A percentile compares a stretch with the other conserved stretches of the same genome.
phyloP scores from a whole-genome alignment of 805 yeast genomes.

The Lipomyces sp. region DNA sequence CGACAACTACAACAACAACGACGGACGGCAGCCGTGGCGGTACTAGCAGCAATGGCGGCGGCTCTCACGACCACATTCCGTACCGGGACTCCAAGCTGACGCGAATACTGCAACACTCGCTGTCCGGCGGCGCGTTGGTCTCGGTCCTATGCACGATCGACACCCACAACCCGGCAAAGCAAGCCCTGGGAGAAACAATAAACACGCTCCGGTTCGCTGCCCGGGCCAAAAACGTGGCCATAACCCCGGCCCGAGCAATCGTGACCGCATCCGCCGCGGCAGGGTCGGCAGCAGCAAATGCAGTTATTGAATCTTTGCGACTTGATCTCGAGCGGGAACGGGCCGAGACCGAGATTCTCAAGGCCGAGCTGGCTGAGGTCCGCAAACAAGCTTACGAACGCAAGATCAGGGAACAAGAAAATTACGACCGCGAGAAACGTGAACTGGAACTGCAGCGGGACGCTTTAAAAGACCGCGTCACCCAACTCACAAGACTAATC shows the following conservation, averaged over 20 bases:
- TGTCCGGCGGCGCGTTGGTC: constrained; percentile 84
- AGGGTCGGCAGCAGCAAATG: constrained; percentile 48
- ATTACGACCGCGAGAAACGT: constrained; percentile 23
- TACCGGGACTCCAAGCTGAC: constrained; percentile 93
- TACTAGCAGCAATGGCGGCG: neutral
- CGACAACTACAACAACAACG: constrained; percentile 40
- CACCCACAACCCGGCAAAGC: constrained; percentile 57
- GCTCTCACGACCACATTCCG: constrained; percentile 65
- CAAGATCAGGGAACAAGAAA: constrained; percentile 14
- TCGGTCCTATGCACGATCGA: constrained; percentile 83
- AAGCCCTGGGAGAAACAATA: constrained; percentile 73
- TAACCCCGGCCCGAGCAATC: constrained; percentile 60
- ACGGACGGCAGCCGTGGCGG: too few relatives aligned
- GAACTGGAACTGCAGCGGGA: constrained; percentile 36
- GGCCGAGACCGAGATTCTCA: constrained; percentile 52
- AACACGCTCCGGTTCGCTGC: constrained; percentile 92
- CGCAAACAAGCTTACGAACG: constrained; percentile 25
- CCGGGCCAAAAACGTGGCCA: constrained; percentile 82
- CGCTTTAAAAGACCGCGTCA: constrained; percentile 34
- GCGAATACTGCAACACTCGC: constrained; percentile 85
- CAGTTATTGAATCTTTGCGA: constrained; percentile 59
- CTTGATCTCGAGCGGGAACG: constrained; percentile 66
- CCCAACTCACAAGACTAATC: constrained; percentile 34
- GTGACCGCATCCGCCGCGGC: constrained; percentile 41
- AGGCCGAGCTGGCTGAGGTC: constrained; percentile 43